Evolutionary conservation across 2,329 filamentous ascomycete genomes (phyloP), one percentile per base, ranked within the genome.

Genomic region (Phaeophleospora eucalypticola): DNA sequence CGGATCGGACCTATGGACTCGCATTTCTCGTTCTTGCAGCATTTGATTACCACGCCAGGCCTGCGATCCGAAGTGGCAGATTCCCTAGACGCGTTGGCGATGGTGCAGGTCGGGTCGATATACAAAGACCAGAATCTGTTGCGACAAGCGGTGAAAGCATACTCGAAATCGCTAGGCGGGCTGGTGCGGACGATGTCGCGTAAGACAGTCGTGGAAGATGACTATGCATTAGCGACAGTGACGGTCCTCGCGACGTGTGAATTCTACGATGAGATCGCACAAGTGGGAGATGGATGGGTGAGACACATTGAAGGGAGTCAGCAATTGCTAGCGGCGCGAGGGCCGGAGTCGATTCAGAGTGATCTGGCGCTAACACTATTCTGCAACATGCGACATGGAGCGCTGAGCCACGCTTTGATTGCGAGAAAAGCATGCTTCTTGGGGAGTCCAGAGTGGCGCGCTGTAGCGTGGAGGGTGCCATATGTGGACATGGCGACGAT

Each of bases 221-320:
- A 65, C 39, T 59, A 61, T 33, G 46, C 61, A 15, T 46, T 65
- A 8, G 62, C 61, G 8, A 59, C 63, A 4, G 58, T 58, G 16
- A 57, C 52, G 9, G 44, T 65, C 3, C 47, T 65, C 14, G 60
- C 54, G 8, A 52, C 51, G 4, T 65, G 63, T 41, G 62, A 63
- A 41, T 58, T 65, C 32, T 65, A 57, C 50, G 58, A 62, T 24
- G 56, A 63, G 33, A 62, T 65, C 19, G 47, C 54, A n/a, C 52
- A 58, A 27, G 53, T 57, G 21, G 57, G 56, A 14, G 45, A 51
- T 19, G 58, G 56, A 27, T 65, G 60, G 62, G 50, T 45, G 21
- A 52, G 57, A 35, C 63, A 65, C 36, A 51, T 63, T 2, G 42
- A 53, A 15, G 63, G 63, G 12, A 48, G 52, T 8, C 55, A 61